A percentile compares a stretch with the other conserved stretches of the same genome.
phyloP scores from a whole-genome alignment of 2,329 filamentous ascomycete genomes.

The Septoria petroselini region DNA sequence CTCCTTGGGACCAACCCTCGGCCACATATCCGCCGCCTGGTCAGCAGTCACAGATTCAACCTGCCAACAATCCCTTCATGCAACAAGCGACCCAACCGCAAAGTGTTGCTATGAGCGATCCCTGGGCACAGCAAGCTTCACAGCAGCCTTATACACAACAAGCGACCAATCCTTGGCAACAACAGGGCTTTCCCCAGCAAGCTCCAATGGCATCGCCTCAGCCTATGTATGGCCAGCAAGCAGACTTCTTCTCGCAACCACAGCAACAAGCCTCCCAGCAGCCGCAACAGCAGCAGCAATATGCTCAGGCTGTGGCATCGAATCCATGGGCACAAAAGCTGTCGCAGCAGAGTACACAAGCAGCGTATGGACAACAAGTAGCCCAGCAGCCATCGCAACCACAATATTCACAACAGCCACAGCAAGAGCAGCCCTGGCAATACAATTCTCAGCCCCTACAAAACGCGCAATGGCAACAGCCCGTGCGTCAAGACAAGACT shows the following conservation, averaged over 20 bases:
- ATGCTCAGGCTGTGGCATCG: conserved; percentile 13
- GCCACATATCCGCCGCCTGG: conserved; percentile 17
- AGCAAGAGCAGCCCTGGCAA: conserved; percentile 39
- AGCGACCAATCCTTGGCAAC: conserved; percentile 28
- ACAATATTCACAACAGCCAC: conserved; percentile 34
- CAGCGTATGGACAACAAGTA: conserved; percentile 30
- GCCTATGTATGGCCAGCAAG: conserved; percentile 29
- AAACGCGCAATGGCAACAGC: conserved; percentile 37
- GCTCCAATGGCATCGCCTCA: conserved; percentile 30
- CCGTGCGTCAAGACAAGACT: conserved; percentile 62
- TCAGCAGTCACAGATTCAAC: conserved; percentile 34
- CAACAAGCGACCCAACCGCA: conserved; percentile 38
- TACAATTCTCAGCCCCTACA: conserved; percentile 20
- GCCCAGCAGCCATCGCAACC: conserved; percentile 35
- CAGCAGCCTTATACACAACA: conserved; percentile 18
- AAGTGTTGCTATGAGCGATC: conserved; percentile 42
- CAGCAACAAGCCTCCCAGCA: conserved; percentile 18
- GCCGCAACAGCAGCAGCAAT: conserved; percentile 22
- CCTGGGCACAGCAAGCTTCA: conserved; percentile 38
- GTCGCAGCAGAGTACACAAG: conserved; percentile 17
- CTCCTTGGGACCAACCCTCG: conserved; percentile 24
- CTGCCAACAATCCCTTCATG: conserved; percentile 45
- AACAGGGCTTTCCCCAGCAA: conserved; percentile 37
- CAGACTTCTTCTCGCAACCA: conserved; percentile 32
- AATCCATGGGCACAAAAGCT: conserved; percentile 27